Base-by-base conservation (phyloP, 768 basidiomycete species). In the Epithele typhae region DNA sequence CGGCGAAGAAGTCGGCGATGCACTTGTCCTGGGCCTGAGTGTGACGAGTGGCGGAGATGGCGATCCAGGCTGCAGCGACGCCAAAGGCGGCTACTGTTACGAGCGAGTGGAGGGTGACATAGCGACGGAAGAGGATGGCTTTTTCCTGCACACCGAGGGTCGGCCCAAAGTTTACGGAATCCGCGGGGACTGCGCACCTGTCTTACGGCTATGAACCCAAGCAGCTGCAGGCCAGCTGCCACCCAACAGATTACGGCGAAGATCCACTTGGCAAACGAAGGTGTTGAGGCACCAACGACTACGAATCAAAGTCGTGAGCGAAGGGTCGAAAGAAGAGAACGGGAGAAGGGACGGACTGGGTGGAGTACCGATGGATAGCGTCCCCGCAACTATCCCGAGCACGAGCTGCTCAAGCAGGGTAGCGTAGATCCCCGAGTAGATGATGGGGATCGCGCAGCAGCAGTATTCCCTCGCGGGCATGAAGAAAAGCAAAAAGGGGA, bases 201-300 rank as follows among this genome's bases (percentile, higher is more conserved):
- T 34, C 80, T 78, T 35, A 97, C 92, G 40, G 87, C 92, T 33
- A 93, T 64, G 63, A 94, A 86, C 0, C 96, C 96, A 11, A 96
- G 62, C 0, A 91, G 52, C 63, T 99, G 96, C 17, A 87, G 52
- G 11, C 67, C 81, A 43, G 84, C 85, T n/a, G 76, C 82, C 42
- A 84, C 69, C 63, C 91, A 91, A 58, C 84, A 88, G 17, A 91
- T 62, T 17, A 80, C 74, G 1, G 77, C 92, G 40, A 98, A 75
- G 44, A 98, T 70, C 71, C 70, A 78, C 6, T 78, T 72, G 2
- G 88, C 82, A 61, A 84, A 85, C 1, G 78, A 79, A 1, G 93
- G 92, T 1, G 91, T 86, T 10, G 81, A 78, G 34, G 87, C 87
- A 15, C 92, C 92, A 37, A 95, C 92, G 56, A 97, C 92, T 90